Evolutionary conservation across 208 protist genomes (phyloP), one percentile per base, ranked within the genome.

Genomic region (Trichomonas gallinae): DNA sequence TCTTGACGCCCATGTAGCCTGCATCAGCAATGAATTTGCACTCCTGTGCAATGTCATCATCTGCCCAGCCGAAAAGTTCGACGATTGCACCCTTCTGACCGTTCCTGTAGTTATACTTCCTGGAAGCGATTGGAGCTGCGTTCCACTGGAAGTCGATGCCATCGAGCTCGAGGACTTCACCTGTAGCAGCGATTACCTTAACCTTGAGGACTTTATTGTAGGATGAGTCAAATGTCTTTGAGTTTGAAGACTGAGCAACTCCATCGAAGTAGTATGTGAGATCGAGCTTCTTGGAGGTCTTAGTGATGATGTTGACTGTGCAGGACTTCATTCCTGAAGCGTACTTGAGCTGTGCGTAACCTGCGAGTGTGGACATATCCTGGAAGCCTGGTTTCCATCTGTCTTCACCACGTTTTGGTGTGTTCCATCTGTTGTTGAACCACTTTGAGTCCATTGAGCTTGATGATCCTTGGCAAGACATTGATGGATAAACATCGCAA

Each of bases 1-100:
- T 40, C 87, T 98, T 98, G 11, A 98, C 97, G n/a, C 97, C 88
- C 6, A 96, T 21, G 36, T 96, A 96, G 36, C 88, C 88, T 40
- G 42, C 42, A 44, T 96, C 88, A 38, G 88, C 88, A 63, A 96
- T 63, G 23, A 63, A 3, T 63, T 63, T 96, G 46, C 88, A 96
- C 38, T 96, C 88, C 40, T 63, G 2, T 34, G 9, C 88, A 96
- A 96, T 96, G 38, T 96, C 97, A 38, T 38, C 81, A 87, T 87
- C 81, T 88, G 97, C 97, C 97, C 97, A 97, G 8, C 97, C 98
- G 96, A 98, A 98, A 0, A 98, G 0, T 45, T 98, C 97, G 36
- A 98, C 97, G 21, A 98, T 97, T 36, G 97, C 97, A 40, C 97
- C 97, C 89, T 98, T 98, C 89, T 98, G 98, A 42, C 97, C 97